Conservation (phyloP, 306 rosid genomes). For the Spatholobus suberectus region DNA sequence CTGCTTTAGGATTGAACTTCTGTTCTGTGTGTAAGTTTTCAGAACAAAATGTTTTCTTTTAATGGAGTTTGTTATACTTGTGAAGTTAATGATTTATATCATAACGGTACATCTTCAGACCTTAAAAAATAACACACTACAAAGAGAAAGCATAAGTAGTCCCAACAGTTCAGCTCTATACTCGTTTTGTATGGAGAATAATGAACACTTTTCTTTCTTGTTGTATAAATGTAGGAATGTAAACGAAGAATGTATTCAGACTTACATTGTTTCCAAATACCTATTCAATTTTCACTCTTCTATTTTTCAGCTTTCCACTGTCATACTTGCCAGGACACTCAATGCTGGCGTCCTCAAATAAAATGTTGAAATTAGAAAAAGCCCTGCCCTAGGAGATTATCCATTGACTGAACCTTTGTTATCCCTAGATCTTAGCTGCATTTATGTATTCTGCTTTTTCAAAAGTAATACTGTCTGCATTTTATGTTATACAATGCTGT, state of each 20-base stretch:
- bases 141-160: not conserved
- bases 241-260: not conserved
- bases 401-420: conserved; percentile 2
- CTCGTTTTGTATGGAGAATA: not conserved
- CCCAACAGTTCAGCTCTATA: not conserved
- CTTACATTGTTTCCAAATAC: not conserved
- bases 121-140: not conserved
- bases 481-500: conserved; percentile 1
- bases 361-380: conserved; percentile 6
- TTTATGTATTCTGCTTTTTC: conserved; percentile 4
- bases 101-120: not conserved
- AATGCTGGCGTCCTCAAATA: not conserved
- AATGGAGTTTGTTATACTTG: not conserved
- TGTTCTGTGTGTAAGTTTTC: not conserved
- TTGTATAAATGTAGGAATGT: not conserved
- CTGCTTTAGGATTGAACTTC: conserved; percentile 6
- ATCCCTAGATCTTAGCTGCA: conserved; percentile 1
- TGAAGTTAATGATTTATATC: not conserved
- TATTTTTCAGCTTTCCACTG: conserved; percentile 3
- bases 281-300: not conserved
- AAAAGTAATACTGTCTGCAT: not conserved
- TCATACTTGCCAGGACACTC: not conserved
- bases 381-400: not conserved
- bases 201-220: not conserved
- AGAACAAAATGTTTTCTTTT: not conserved